Base-by-base conservation (phyloP, 306 rosid genomes). In the Quercus gilva region DNA sequence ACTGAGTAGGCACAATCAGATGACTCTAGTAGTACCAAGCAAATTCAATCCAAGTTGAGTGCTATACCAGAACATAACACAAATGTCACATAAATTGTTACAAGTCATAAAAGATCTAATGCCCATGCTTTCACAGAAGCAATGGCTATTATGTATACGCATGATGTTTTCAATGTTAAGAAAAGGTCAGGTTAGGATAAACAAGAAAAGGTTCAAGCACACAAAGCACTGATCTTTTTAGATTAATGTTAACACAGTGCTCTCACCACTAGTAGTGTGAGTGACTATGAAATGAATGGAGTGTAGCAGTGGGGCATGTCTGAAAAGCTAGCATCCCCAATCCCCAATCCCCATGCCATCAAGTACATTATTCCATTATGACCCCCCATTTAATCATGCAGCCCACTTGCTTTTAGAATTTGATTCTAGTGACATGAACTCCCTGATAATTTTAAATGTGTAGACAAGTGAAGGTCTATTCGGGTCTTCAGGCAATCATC, bases 381-480 rank as follows among this genome's bases (percentile, higher is more conserved):
- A 58, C 2, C 41, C 65, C 65, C 25, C 83, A 67, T 31, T 76
- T 82, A 75, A 83, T 86, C 78, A 31, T 74, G 74, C 37, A 72
- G 68, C 8, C 84, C 87, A 86, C 89, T 86, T 86, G 84, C 85
- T 35, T 74, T 52, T 26, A 67, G 45, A 41, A 69, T 82, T 81
- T 84, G 68, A 82, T 75, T 80, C 64, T 60, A 61, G 41, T 19
- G 70, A 67, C n/a, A 65, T 69, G 76, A 83, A 74, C 71, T 59
- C 77, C 77, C 67, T 81, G 81, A 37, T 78, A 45, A 26, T 31
- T 57, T 74, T 72, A 68, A 65, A 23, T 41, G 28, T 76, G 64
- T 64, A 29, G 79, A 79, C 78, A 76, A 55, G 76, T 70, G 69
- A 9, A 76, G 90, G 37, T 73, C 56, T 83, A 26, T 45, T 81